These are phyloP conservation scores for Phytophthora meadii DNA, from an alignment of 352 stramenopile genomes.

Conservation along the genomic window DNA sequence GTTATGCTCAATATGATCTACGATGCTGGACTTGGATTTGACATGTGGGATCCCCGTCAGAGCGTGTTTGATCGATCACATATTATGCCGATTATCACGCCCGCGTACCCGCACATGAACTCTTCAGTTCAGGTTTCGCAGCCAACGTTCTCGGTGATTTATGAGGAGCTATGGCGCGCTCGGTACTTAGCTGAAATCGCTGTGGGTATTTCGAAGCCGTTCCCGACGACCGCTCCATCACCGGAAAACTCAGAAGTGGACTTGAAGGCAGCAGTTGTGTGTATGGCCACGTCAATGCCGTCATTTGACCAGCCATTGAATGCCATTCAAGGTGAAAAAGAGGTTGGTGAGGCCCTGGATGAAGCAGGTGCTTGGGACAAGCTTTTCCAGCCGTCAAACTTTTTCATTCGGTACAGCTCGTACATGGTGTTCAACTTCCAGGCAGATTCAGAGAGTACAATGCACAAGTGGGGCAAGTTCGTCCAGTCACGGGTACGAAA, in stretches of 20 bases:
- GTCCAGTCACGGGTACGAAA: slow-evolving; percentile 83
- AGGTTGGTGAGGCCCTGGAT: slow-evolving; percentile 1
- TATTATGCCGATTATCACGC: slow-evolving; percentile 99
- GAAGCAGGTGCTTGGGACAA: slow-evolving; percentile 63
- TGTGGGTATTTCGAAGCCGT: slow-evolving; percentile 53
- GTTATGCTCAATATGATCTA: slow-evolving; percentile 90
- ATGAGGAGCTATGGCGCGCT: slow-evolving; percentile 90
- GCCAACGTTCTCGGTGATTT: slow-evolving; percentile 93
- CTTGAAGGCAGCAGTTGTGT: slow-evolving; percentile 45
- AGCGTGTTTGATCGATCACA: slow-evolving; percentile 91
- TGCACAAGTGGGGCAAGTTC: slow-evolving; percentile 87
- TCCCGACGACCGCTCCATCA: slow-evolving; percentile 28
- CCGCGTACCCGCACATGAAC: slow-evolving; percentile 98
- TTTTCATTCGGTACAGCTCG: slow-evolving; percentile 85
- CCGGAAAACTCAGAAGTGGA: slow-evolving; percentile 37
- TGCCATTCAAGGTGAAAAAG: slow-evolving; percentile 15
- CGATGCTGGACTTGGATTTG: slow-evolving; percentile 78
- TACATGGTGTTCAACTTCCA: slow-evolving; percentile 82
- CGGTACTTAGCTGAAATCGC: slow-evolving; percentile 76
- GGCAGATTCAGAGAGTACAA: slow-evolving; percentile 59
- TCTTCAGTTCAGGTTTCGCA: slow-evolving; percentile 96
- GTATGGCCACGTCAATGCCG: slow-evolving; percentile 44
- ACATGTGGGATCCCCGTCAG: slow-evolving; percentile 89
- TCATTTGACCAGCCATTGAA: slow-evolving; percentile 31
- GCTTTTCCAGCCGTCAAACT: slow-evolving; percentile 81